Evolutionary conservation across 768 basidiomycete species (phyloP), one percentile per base, ranked within the genome.

Genomic region (Phanerochaete carnosa): DNA sequence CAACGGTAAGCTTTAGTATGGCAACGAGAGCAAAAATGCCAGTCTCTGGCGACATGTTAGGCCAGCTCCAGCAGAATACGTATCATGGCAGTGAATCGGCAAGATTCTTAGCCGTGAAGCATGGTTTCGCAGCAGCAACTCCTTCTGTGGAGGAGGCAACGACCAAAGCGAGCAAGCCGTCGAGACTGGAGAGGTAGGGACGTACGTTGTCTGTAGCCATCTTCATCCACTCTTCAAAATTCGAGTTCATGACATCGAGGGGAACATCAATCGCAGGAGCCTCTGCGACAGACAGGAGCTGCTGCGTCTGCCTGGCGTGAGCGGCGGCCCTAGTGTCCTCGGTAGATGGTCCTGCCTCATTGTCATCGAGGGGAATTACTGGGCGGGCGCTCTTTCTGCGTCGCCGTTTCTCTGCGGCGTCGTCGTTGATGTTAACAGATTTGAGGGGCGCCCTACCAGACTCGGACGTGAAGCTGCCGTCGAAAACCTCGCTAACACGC

Each of bases 221-320:
- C 80, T 98, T 98, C 96, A 99, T 98, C 97, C 97, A 98, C 74
- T 98, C 95, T 72, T 99, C 97, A 69, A 89, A 97, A 67, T 95
- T 97, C 39, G 87, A 89, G 74, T 81, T 92, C 85, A 92, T 92
- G n/a, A 94, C 83, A 64, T 95, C 92, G 65, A 88, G 75, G 0
- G 89, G 81, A 22, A 88, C 83, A 45, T 87, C 81, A 28, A 86
- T 83, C 1, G 75, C 72, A 2, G 84, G 84, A 8, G 85, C 79
- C 37, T 79, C 77, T 37, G 81, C 81, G 2, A 88, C 83, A 26
- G 86, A 82, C 39, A 89, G 77, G 50, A 86, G 82, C 54, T 85
- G 77, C 65, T 79, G 79, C 53, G 86, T 88, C 73, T 83, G 83
- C 66, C 81, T 84, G 16, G 77, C 76, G 1, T 70, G 71, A 13